Evolutionary conservation across 768 basidiomycete species (phyloP).

Genomic region (Mycena pura): DNA sequence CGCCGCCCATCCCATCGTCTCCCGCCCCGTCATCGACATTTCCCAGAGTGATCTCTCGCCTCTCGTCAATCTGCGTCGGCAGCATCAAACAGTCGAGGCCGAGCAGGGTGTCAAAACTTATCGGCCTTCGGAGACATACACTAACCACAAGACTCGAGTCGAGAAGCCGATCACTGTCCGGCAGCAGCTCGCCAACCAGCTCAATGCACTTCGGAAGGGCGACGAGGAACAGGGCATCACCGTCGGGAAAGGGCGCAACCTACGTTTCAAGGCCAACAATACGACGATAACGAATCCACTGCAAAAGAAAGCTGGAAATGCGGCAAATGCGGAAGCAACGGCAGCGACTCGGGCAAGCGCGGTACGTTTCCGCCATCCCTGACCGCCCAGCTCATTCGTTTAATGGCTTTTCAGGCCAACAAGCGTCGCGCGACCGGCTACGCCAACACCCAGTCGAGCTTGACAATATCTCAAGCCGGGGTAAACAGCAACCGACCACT

Average conservation of each 20-base stretch:
- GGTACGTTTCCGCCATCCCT: background rate
- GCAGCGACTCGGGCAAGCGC: background rate
- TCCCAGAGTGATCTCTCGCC: too few relatives aligned
- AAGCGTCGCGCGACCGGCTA: background rate
- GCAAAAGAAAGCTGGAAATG: too few relatives aligned
- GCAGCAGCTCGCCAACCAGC: background rate
- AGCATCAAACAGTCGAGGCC: background rate
- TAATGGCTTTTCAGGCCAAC: background rate
- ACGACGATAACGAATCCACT: too few relatives aligned
- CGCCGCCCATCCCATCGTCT: too few relatives aligned
- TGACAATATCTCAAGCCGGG: background rate
- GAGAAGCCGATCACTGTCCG: background rate
- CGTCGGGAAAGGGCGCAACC: background rate
- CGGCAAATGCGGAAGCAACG: background rate
- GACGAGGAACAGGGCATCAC: background rate
- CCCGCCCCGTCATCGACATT: too few relatives aligned
- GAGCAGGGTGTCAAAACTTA: conserved; percentile 1
- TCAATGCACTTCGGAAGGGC: background rate
- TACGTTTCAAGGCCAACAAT: background rate
- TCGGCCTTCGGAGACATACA: background rate
- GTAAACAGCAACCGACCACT: background rate
- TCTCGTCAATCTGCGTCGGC: too few relatives aligned
- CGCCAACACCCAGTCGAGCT: background rate
- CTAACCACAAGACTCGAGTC: background rate
- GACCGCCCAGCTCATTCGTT: too few relatives aligned